phyloP scores from a whole-genome alignment of 164 flowering plant species.

The Macadamia integrifolia region DNA sequence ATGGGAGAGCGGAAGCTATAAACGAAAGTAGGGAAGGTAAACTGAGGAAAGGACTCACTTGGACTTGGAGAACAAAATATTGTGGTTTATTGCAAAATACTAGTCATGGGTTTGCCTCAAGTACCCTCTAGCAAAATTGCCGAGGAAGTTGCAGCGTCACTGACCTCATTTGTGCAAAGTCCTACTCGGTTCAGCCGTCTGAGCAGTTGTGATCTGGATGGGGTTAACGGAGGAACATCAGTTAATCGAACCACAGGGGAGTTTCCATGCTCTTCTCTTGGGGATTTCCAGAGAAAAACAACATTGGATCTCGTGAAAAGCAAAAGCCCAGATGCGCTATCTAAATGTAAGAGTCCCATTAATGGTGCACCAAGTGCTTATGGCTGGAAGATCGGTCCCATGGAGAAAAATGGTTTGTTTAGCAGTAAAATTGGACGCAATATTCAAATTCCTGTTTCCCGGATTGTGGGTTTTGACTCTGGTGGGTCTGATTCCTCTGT shows the following conservation, averaged over 20 bases:
- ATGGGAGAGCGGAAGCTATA: background rate
- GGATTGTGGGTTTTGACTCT: constrained; percentile 71
- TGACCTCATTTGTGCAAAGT: constrained; percentile 34
- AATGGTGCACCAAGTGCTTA: constrained; percentile 29
- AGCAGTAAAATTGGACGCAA: constrained; percentile 29
- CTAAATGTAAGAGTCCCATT: constrained; percentile 14
- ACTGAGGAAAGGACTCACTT: background rate
- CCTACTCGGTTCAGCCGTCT: constrained; percentile 25
- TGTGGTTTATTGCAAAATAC: constrained; percentile 4
- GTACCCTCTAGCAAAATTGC: constrained; percentile 33
- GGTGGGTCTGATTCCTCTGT: constrained; percentile 19
- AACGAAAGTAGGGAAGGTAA: background rate
- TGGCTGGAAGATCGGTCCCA: constrained; percentile 27
- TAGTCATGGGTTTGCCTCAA: constrained; percentile 72
- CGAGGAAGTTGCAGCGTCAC: constrained; percentile 37
- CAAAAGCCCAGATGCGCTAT: constrained; percentile 20
- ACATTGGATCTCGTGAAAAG: constrained; percentile 22
- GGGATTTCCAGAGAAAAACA: constrained; percentile 33
- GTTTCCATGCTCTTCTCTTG: constrained; percentile 29
- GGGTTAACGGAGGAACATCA: constrained; percentile 21
- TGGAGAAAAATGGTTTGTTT: constrained; percentile 23
- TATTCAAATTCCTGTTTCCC: constrained; percentile 44
- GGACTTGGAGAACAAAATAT: constrained; percentile 1
- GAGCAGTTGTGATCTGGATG: constrained; percentile 44
- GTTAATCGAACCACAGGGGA: constrained; percentile 15